phyloP scores from a whole-genome alignment of 176 grass and related monocot genomes.

The Dactylis glomerata region DNA sequence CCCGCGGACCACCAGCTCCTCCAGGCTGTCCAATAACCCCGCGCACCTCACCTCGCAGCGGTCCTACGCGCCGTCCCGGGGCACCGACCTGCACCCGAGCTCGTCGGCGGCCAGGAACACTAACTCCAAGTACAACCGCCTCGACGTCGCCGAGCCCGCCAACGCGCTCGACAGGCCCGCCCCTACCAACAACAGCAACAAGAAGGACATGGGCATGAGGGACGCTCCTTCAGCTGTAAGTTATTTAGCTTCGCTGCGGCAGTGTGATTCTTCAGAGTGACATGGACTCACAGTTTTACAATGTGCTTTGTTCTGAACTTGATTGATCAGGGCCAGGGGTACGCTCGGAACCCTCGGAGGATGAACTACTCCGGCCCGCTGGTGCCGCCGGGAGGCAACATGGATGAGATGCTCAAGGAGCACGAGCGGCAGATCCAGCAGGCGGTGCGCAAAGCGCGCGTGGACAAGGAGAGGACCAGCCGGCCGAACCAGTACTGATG shows the following conservation, averaged over 20 bases:
- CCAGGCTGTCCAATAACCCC: constrained; percentile 43
- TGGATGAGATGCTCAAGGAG: constrained; percentile 74
- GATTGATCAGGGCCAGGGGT: constrained; percentile 24
- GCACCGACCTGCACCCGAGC: constrained; percentile 65
- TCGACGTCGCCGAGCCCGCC: constrained; percentile 55
- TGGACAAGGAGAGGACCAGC: constrained; percentile 51
- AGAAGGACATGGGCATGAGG: constrained; percentile 46
- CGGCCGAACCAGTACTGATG: constrained; percentile 30
- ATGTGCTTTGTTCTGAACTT: neutral
- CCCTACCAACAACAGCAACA: neutral
- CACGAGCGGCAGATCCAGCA: constrained; percentile 75
- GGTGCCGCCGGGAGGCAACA: constrained; percentile 55
- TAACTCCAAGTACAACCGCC: constrained; percentile 44
- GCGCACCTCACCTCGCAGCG: constrained; percentile 29
- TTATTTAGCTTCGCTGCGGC: neutral
- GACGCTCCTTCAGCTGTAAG: constrained; percentile 46
- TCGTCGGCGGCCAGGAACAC: constrained; percentile 38
- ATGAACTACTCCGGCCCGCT: constrained; percentile 77
- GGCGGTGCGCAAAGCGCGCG: constrained; percentile 58
- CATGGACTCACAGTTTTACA: neutral
- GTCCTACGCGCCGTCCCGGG: constrained; percentile 43
- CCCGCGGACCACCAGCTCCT: constrained; percentile 51
- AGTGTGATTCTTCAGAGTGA: neutral
- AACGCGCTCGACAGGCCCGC: constrained; percentile 39
- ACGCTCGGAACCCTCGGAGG: constrained; percentile 40